Percentiles rank a stretch among this genome's conserved stretches.
phyloP scores from a whole-genome alignment of 2,329 filamentous ascomycete genomes.

The Colletotrichum coccodes region DNA sequence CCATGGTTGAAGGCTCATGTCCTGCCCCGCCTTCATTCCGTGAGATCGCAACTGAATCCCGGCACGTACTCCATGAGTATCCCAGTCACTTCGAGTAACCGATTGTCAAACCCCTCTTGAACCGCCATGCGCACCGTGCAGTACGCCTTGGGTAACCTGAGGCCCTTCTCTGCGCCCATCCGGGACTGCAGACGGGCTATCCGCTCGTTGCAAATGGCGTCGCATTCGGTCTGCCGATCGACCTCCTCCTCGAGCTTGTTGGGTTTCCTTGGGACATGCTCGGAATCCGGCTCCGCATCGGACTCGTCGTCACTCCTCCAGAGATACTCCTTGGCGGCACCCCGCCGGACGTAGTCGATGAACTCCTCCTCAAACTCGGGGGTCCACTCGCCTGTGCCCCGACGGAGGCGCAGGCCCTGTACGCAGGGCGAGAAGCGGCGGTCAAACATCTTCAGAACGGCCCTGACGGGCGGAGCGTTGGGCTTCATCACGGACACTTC shows the following conservation, averaged over 20 bases:
- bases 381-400: slow-evolving; percentile 10
- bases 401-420: not conserved
- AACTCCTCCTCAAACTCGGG: slow-evolving; percentile 23
- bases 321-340: slow-evolving; percentile 14
- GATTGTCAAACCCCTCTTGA: not conserved
- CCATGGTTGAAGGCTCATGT: not conserved
- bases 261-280: not conserved
- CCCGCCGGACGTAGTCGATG: slow-evolving; percentile 12
- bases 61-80: slow-evolving; percentile 16
- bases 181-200: not conserved
- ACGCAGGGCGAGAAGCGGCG: slow-evolving; percentile 23
- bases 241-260: slow-evolving; percentile 21
- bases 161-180: not conserved
- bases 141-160: slow-evolving; percentile 1
- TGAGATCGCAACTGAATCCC: slow-evolving; percentile 7
- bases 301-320: not conserved
- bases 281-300: not conserved
- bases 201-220: not conserved
- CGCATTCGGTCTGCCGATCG: slow-evolving; percentile 12
- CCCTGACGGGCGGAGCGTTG: not conserved
- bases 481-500: slow-evolving; percentile 12
- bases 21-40: not conserved
- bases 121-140: slow-evolving; percentile 2
- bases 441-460: slow-evolving; percentile 24
- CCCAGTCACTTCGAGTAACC: slow-evolving; percentile 1